These are phyloP conservation scores for Diaporthe sp. DNA, from an alignment of 2,329 filamentous ascomycete species.

Conservation along the genomic window DNA sequence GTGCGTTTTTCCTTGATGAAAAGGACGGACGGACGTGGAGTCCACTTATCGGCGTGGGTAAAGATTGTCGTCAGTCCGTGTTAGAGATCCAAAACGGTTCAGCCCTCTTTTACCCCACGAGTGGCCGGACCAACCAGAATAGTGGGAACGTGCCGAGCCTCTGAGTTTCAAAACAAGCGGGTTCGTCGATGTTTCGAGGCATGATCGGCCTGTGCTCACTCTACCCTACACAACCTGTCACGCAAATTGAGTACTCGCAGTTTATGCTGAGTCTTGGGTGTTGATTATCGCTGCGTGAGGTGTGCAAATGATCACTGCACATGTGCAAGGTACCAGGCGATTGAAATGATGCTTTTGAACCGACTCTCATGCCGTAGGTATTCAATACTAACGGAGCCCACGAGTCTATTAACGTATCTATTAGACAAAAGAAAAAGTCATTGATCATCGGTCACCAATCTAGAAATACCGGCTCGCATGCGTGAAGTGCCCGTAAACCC, in stretches of 20 bases:
- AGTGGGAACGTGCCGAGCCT: not conserved
- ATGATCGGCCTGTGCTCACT: conserved; percentile 20
- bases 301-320: not conserved
- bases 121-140: conserved; percentile 15
- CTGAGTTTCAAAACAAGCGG: conserved; percentile 17
- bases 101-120: not conserved
- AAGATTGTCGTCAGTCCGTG: not conserved
- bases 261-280: not conserved
- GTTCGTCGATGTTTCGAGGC: conserved; percentile 18
- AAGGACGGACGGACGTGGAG: not conserved
- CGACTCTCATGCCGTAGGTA: conserved; percentile 11
- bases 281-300: not conserved
- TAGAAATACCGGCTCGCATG: not conserved
- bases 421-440: conserved; percentile 8
- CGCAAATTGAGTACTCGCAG: not conserved
- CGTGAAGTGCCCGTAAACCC: not conserved
- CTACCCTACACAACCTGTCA: not conserved
- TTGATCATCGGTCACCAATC: not conserved
- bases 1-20: not conserved
- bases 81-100: conserved; percentile 23
- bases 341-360: not conserved
- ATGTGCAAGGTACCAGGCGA: not conserved
- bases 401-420: conserved; percentile 22
- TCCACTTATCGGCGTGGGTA: not conserved
- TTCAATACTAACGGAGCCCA: conserved; percentile 15